These are phyloP conservation scores for Ophiostoma perfectum DNA, from an alignment of 2,329 filamentous ascomycete genomes.

Conservation along the genomic window DNA sequence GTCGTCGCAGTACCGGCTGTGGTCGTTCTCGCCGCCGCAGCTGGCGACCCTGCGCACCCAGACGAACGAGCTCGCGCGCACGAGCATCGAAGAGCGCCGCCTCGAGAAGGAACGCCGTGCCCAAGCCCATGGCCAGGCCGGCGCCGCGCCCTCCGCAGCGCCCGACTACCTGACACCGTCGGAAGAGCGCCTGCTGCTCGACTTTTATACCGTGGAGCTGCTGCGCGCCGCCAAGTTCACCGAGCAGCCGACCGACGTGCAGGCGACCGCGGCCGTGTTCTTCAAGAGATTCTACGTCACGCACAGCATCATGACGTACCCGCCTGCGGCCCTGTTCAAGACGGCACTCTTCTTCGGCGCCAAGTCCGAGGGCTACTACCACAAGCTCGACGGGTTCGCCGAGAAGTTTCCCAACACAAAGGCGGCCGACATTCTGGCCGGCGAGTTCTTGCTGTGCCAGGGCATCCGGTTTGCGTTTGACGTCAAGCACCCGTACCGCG, in stretches of 20 bases:
- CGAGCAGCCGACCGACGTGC: slow-evolving; percentile 47
- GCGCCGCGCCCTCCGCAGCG: slow-evolving; percentile 26
- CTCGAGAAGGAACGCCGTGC: slow-evolving; percentile 37
- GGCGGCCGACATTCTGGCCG: slow-evolving; percentile 76
- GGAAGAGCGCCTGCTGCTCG: slow-evolving; percentile 77
- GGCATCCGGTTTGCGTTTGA: slow-evolving; percentile 91
- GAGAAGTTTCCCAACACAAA: slow-evolving; percentile 63
- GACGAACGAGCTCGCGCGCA: slow-evolving; percentile 69
- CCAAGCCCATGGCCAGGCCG: slow-evolving; percentile 25
- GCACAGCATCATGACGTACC: slow-evolving; percentile 95
- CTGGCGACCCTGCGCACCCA: slow-evolving; percentile 66
- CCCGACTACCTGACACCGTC: slow-evolving; percentile 63
- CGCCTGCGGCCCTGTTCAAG: slow-evolving; percentile 80
- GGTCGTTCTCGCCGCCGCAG: slow-evolving; percentile 78
- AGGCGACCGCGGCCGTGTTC: slow-evolving; percentile 79
- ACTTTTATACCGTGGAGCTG: slow-evolving; percentile 64
- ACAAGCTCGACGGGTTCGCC: slow-evolving; percentile 48
- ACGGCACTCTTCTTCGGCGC: slow-evolving; percentile 88
- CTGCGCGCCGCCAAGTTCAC: slow-evolving; percentile 52
- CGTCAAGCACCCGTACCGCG: slow-evolving; percentile 82
- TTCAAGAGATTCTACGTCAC: slow-evolving; percentile 92
- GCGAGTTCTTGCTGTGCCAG: slow-evolving; percentile 89
- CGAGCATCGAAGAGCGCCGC: slow-evolving; percentile 55
- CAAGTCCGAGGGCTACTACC: slow-evolving; percentile 82
- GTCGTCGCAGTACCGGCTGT: slow-evolving; percentile 84